Base-by-base conservation (phyloP, 1,139 yeast species). In the Yamadazyma kanchanaburiensis region DNA sequence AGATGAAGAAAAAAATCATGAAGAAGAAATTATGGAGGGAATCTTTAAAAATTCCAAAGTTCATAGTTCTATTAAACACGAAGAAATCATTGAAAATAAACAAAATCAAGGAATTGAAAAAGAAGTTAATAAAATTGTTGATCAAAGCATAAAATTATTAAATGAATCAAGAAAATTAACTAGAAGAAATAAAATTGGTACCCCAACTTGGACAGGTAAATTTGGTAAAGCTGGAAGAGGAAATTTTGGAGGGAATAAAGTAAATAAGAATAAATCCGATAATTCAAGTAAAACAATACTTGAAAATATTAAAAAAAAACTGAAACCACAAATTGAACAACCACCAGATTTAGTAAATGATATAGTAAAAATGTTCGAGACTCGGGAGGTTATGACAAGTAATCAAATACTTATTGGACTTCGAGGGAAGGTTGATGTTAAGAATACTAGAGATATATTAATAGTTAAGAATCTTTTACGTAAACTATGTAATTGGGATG, bases 141-240 rank as follows among this genome's bases (percentile, higher is more conserved):
- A 67, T 22, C 79, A 78, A 20, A 96, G 97, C 0, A 79, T 89
- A 0, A 69, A 70, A 13, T 88, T 89, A 0, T 59, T 91, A 35
- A 68, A 77, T 34, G 72, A 73, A 36, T 86, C 96, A 0, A 60
- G 95, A 28, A 72, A 64, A 34, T 60, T 64, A 17, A 76, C 95
- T 0, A 68, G 86, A 31, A 70, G 67, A 37, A 77, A 77, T 15
- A 74, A 73, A 20, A 66, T 88, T 17, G 95, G 95, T 4, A 80
- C 84, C 0, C 97, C 96, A 0, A 91, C 98, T 0, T 91, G 96
- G 95, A 91, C 98, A 0, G 98, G 98, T 0, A 75, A 75, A 43
- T 87, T 82, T 62, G 98, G 98, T 0, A 55, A 64, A 14, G 95
- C 96, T 0, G 96, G 96, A 2, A 34, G 20, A 69, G 55, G 55